These are phyloP conservation scores for Fusarium oxysporum DNA, from an alignment of 2,329 filamentous ascomycete genomes.

Conservation along the genomic window DNA sequence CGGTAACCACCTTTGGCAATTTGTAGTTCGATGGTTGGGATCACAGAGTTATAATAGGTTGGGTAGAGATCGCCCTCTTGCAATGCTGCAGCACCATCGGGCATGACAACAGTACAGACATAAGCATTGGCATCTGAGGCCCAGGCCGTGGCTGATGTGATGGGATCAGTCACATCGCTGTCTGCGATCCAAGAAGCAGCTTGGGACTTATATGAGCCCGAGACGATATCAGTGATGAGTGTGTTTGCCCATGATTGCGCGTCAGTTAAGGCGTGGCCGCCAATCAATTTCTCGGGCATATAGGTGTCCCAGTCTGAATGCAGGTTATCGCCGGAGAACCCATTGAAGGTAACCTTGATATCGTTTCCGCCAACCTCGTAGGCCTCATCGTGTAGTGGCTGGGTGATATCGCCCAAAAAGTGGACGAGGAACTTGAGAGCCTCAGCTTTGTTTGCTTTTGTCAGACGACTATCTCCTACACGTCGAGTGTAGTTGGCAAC, in stretches of 20 bases:
- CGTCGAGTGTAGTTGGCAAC: constrained; percentile 8
- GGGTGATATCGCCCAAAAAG: not conserved
- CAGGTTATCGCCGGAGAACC: not conserved
- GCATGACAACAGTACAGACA: constrained; percentile 7
- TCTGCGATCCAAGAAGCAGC: constrained; percentile 2
- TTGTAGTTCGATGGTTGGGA: constrained; percentile 5
- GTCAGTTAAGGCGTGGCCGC: constrained; percentile 1
- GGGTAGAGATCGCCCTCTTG: constrained; percentile 7
- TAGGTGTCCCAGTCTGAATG: constrained; percentile 10
- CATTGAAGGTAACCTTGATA: constrained; percentile 6
- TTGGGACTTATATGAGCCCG: not conserved
- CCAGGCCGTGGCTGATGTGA: not conserved
- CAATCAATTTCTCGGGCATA: constrained; percentile 5
- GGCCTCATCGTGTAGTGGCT: constrained; percentile 1
- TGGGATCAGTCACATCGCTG: constrained; percentile 1
- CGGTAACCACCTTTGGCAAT: constrained; percentile 8
- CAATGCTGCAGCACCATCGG: not conserved
- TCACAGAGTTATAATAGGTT: not conserved
- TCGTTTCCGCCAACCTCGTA: constrained; percentile 4
- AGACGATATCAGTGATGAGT: not conserved
- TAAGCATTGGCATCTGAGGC: constrained; percentile 1
- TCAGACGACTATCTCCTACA: constrained; percentile 1
- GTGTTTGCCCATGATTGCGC: constrained; percentile 10
- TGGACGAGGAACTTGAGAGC: constrained; percentile 9
- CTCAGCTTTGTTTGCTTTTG: not conserved